Conservation (phyloP, 2,329 filamentous ascomycete species). For the Cryphonectria japonica region DNA sequence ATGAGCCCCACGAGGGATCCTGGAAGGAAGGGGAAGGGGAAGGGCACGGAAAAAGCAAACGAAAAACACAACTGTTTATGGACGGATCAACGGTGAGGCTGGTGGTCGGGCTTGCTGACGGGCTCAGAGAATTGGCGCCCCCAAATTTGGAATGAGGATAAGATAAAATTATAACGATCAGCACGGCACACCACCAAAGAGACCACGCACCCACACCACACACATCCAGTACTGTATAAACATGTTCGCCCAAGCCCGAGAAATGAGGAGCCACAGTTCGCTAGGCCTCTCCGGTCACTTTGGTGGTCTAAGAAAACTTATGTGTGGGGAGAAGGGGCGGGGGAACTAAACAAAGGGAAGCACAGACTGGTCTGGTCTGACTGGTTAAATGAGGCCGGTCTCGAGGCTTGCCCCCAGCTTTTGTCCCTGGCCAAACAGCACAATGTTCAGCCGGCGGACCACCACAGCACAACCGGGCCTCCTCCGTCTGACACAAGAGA, state of each 20-base stretch:
- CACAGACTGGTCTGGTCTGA: not conserved
- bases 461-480: not conserved
- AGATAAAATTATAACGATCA: not conserved
- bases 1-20: not conserved
- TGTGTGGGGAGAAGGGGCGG: not conserved
- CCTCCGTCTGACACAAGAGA: not conserved
- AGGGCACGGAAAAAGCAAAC: too few species aligned
- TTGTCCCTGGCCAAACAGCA: not conserved
- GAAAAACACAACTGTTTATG: not conserved
- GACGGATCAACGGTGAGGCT: not conserved
- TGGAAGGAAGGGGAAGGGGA: not conserved
- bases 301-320: not conserved
- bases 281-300: not conserved
- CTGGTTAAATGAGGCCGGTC: not conserved
- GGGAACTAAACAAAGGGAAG: not conserved
- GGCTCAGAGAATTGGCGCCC: not conserved
- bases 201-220: not conserved
- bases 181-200: not conserved
- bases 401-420: not conserved
- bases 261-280: not conserved
- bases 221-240: not conserved
- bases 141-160: conserved; percentile 14
- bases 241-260: not conserved
- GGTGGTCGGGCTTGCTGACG: not conserved
- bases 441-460: not conserved